Evolutionary conservation across 495 filamentous ascomycete species (phyloP), one percentile per base, ranked within the genome.

Genomic region (Articulospora tetracladia): DNA sequence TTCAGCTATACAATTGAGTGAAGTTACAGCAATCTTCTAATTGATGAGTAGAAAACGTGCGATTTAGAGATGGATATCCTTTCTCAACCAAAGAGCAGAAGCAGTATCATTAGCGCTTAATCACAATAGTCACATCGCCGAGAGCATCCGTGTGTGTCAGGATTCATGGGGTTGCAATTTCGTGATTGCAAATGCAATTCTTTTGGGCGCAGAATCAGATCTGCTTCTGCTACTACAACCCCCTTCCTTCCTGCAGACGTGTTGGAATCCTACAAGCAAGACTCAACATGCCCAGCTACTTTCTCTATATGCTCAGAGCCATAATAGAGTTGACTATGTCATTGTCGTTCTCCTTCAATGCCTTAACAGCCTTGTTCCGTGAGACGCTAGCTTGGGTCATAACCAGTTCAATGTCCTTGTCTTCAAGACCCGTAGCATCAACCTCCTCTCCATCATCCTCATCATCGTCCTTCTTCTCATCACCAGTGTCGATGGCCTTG

Each of bases 301-400:
- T 44, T 41, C 46, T 65, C 82, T 85, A 98, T 89, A 96, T 89
- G 80, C 92, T 97, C 75, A 98, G 82, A 66, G 93, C 92, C 94
- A 98, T 98, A 79, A 98, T 98, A 59, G 93, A 96, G 85, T 98
- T 98, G 77, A 99, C 95, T 79, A 99, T 98, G 75, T 99, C 95
- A 69, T 97, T 96, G 77, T 97, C 92, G 75, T 99, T 97, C 82
- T 97, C 92, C 81, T 94, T 93, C 61, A 99, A 81, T 27, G 95
- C 95, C 78, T 97, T 98, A 80, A 98, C 87, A 57, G 94, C 94
- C 84, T 98, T 98, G 82, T 95, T 97, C 71, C 94, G 81, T 61
- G 90, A 94, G 57, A 99, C 94, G 69, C 80, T 94, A 60, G 94
- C 94, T 80, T 98, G 91, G 62, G 91, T 91, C 92, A 98, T 98